Evolutionary conservation across 495 filamentous ascomycete species (phyloP).

Genomic region (Penicillium diatomitis): DNA sequence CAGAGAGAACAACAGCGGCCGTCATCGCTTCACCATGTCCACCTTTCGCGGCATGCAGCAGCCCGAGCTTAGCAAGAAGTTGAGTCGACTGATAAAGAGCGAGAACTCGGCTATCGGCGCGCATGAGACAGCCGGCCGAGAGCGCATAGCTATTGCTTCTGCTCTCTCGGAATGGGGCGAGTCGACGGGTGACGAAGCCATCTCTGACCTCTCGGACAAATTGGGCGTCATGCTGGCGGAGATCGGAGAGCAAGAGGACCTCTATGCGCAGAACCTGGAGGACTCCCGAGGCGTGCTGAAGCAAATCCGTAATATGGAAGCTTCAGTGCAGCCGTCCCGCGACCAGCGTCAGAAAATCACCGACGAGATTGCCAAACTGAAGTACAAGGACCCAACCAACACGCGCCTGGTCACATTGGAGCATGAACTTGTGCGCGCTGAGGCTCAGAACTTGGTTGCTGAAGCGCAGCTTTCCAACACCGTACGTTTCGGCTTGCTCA

Average conservation of each 20-base stretch:
- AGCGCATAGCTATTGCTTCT: slow-evolving; percentile 70
- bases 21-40: slow-evolving; percentile 65
- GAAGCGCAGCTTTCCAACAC: slow-evolving; percentile 95
- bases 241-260: slow-evolving; percentile 85
- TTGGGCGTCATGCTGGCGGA: slow-evolving; percentile 84
- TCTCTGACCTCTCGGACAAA: slow-evolving; percentile 89
- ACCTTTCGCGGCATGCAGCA: slow-evolving; percentile 75
- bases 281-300: slow-evolving; percentile 74
- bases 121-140: slow-evolving; percentile 72
- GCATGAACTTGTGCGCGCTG: slow-evolving; percentile 90
- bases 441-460: slow-evolving; percentile 90
- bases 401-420: slow-evolving; percentile 70
- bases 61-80: slow-evolving; percentile 72
- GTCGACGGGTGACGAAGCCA: slow-evolving; percentile 70
- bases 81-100: slow-evolving; percentile 85
- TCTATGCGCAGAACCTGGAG: slow-evolving; percentile 77
- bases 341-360: slow-evolving; percentile 75
- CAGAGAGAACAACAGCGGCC: slow-evolving; percentile 31
- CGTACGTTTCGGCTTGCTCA: slow-evolving; percentile 31
- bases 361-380: slow-evolving; percentile 84
- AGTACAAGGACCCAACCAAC: slow-evolving; percentile 77
- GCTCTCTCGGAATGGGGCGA: slow-evolving; percentile 98
- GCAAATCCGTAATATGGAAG: slow-evolving; percentile 85
- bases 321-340: slow-evolving; percentile 80
- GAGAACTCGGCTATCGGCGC: slow-evolving; percentile 76